Conservation (phyloP, 345 rosid species). For the Eucalyptus cloeziana region DNA sequence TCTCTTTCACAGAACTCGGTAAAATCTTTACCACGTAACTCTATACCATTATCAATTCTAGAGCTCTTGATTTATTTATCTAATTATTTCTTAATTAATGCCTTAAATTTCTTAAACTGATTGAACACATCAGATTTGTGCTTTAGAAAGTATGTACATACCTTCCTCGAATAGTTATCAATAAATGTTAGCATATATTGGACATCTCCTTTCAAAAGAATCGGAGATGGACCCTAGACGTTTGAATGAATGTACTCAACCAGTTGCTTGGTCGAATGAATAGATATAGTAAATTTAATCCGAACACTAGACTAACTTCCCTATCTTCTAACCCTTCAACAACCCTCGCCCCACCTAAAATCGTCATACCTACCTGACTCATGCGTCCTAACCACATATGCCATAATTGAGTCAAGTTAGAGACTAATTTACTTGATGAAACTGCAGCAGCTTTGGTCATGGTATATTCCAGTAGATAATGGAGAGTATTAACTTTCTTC, state of each 20-base stretch:
- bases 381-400: background rate
- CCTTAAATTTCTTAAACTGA: background rate
- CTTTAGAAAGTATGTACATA: no score
- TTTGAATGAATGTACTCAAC: no score
- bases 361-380: background rate
- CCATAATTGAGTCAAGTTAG: background rate
- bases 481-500: background rate
- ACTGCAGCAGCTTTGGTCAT: rapidly evolving
- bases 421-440: rapidly evolving
- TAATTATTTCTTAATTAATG: background rate
- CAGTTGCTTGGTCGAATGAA: rapidly evolving
- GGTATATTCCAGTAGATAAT: background rate
- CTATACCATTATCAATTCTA: no score
- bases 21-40: background rate
- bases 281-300: no score
- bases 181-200: no score
- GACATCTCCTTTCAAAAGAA: no score
- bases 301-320: no score
- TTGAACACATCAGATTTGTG: no score
- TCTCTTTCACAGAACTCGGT: rapidly evolving
- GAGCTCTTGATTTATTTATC: background rate
- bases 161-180: no score
- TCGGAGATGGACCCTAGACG: rapidly evolving
- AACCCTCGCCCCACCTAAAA: background rate
- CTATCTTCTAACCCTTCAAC: no score